Conservation (phyloP, 176 grass and related monocot species). For the Oryza brachyantha region DNA sequence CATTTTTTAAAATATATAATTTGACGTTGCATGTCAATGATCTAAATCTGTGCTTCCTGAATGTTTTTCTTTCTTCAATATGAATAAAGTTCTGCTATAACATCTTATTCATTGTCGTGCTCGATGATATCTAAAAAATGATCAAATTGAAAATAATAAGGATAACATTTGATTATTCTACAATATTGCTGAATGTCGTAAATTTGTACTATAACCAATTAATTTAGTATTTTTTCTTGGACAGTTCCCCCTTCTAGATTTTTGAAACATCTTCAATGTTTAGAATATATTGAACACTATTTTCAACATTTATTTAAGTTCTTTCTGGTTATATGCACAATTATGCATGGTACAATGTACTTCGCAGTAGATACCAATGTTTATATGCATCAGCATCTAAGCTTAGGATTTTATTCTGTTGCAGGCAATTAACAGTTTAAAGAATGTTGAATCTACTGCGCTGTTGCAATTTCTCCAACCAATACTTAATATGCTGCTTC, state of each 20-base stretch:
- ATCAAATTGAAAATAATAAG: not conserved
- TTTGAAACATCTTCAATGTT: not conserved
- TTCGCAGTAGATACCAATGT: not conserved
- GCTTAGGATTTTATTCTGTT: slow-evolving; percentile 15
- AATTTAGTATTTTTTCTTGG: not conserved
- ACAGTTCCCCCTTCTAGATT: not conserved
- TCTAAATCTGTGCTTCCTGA: not conserved
- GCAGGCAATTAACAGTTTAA: slow-evolving; percentile 99
- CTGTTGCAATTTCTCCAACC: slow-evolving; percentile 93
- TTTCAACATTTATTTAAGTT: not conserved
- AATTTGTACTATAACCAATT: not conserved
- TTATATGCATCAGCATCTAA: not conserved
- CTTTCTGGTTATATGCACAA: slow-evolving; percentile 13
- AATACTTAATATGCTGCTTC: slow-evolving; percentile 98
- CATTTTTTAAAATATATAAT: not conserved
- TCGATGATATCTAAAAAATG: not conserved
- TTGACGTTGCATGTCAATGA: not conserved
- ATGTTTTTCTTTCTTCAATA: not conserved
- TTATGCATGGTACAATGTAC: slow-evolving; percentile 5
- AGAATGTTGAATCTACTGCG: slow-evolving; percentile 93
- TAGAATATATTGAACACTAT: slow-evolving; percentile 1
- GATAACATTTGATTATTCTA: not conserved
- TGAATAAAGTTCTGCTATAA: not conserved
- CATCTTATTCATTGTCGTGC: not conserved
- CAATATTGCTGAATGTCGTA: not conserved